These are phyloP conservation scores for Collariella sp. DNA, from an alignment of 495 filamentous ascomycete species.

Conservation along the genomic window DNA sequence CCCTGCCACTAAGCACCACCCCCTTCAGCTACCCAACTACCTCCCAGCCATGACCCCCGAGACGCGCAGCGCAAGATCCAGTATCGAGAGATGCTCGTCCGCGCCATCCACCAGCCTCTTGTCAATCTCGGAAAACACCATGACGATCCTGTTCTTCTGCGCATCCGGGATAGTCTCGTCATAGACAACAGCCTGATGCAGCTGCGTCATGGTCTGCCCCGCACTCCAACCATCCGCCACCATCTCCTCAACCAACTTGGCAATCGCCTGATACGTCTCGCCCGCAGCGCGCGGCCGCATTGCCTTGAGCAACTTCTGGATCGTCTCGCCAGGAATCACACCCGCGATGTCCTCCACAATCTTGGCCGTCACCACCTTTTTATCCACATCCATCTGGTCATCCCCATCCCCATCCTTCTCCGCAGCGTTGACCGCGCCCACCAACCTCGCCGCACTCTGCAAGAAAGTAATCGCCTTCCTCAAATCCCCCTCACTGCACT, in stretches of 20 bases:
- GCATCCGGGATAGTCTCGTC: slow-evolving; percentile 73
- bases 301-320: slow-evolving; percentile 61
- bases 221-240: slow-evolving; percentile 98
- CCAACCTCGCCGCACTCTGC: slow-evolving; percentile 78
- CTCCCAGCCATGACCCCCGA: slow-evolving; percentile 58
- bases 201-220: slow-evolving; percentile 71
- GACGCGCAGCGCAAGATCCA: slow-evolving; percentile 76
- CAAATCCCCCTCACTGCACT: slow-evolving; percentile 87
- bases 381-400: slow-evolving; percentile 51
- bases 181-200: slow-evolving; percentile 75
- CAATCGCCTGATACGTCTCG: slow-evolving; percentile 62
- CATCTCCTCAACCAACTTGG: slow-evolving; percentile 74
- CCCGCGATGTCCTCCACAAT: slow-evolving; percentile 93
- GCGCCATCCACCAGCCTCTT: slow-evolving; percentile 95
- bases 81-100: slow-evolving; percentile 84
- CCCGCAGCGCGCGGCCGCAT: slow-evolving; percentile 63
- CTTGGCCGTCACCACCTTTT: slow-evolving; percentile 57
- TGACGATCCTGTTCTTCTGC: slow-evolving; percentile 85
- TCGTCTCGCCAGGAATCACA: slow-evolving; percentile 68
- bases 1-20: neutral
- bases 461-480: slow-evolving; percentile 93
- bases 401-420: slow-evolving; percentile 32
- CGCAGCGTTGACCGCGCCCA: slow-evolving; percentile 45
- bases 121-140: slow-evolving; percentile 85
- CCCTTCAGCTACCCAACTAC: slow-evolving; percentile 4